Evolutionary conservation across 2,329 filamentous ascomycete species (phyloP).

Genomic region (Colletotrichum graminicola): DNA sequence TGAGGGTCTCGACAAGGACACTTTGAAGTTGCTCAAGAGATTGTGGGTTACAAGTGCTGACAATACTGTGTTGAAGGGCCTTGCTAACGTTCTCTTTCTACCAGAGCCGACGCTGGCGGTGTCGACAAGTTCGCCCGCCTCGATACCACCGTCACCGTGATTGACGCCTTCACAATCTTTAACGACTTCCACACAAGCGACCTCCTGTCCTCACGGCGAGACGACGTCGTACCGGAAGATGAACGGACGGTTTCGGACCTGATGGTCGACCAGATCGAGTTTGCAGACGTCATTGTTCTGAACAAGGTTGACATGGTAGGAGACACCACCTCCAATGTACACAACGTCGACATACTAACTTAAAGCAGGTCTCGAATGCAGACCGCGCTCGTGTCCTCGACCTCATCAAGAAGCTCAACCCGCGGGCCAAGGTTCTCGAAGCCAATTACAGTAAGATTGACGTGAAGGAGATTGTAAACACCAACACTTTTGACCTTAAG

Average conservation of each 20-base stretch:
- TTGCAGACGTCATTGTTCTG: conserved; percentile 78
- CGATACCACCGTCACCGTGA: conserved; percentile 79
- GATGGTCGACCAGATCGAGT: conserved; percentile 83
- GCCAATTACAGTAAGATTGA: conserved; percentile 70
- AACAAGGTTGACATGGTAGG: conserved; percentile 77
- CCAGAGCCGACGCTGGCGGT: conserved; percentile 69
- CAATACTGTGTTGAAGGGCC: not conserved
- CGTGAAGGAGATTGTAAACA: conserved; percentile 73
- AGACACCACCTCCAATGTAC: not conserved
- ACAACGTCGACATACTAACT: not conserved
- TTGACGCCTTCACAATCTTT: conserved; percentile 80
- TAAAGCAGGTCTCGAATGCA: conserved; percentile 52
- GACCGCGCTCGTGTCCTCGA: conserved; percentile 61
- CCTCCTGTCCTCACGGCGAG: conserved; percentile 72
- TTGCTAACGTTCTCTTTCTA: not conserved
- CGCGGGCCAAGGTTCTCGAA: conserved; percentile 73
- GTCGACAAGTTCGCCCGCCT: conserved; percentile 74
- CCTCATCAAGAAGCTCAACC: conserved; percentile 73
- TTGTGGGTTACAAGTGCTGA: conserved; percentile 49
- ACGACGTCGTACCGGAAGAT: conserved; percentile 74
- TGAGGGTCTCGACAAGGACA: conserved; percentile 51
- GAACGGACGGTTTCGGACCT: conserved; percentile 80
- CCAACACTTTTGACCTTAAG: conserved; percentile 73
- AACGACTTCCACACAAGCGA: conserved; percentile 79
- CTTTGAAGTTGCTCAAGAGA: conserved; percentile 52